Evolutionary conservation across 2,329 filamentous ascomycete species (phyloP), one percentile per base, ranked within the genome.

Genomic region (Neocucurbitaria cava): DNA sequence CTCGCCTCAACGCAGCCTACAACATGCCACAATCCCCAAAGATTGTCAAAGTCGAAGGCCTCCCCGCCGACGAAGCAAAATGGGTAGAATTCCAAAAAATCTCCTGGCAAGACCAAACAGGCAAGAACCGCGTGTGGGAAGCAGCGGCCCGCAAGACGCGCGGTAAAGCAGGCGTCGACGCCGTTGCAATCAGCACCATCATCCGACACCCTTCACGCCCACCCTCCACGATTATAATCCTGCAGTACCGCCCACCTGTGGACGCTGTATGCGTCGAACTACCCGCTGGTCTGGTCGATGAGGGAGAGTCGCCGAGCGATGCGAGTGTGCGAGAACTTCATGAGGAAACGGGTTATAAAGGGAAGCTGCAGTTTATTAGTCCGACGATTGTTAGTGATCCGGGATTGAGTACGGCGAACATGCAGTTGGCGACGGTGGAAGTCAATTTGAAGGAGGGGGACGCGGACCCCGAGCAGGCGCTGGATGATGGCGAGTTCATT

Each of bases 331-430:
- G 85, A 17, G 85, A 87, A 71, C 73, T 87, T 38, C 84, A 79
- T 58, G 85, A 88, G 71, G 85, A 87, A 70, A 87, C 85, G 1
- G 85, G 85, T 18, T 87, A 86, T 66, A 79, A 86, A 61, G 87
- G 83, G 41, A 70, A 73, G 58, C 62, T 79, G 56, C 59, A 72
- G 18, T 75, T 77, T 70, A 85, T 82, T n/a, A 85, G 84, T 33
- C 86, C 87, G 7, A 81, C 87, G 47, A 88, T 90, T 78, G 88
- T 86, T 51, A 85, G 86, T 63, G 88, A 87, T 70, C 85, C 85
- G 1, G 85, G 85, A 21, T 76, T 87, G 78, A 85, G 79, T 53
- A 83, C 80, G 51, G 83, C 85, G 46, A 87, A 86, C 62, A 85
- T 87, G 83, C 80, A 85, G 75, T 74, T 87, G 56, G 84, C 82